Conservation (phyloP, 768 basidiomycete species). For the Russula virescens region DNA sequence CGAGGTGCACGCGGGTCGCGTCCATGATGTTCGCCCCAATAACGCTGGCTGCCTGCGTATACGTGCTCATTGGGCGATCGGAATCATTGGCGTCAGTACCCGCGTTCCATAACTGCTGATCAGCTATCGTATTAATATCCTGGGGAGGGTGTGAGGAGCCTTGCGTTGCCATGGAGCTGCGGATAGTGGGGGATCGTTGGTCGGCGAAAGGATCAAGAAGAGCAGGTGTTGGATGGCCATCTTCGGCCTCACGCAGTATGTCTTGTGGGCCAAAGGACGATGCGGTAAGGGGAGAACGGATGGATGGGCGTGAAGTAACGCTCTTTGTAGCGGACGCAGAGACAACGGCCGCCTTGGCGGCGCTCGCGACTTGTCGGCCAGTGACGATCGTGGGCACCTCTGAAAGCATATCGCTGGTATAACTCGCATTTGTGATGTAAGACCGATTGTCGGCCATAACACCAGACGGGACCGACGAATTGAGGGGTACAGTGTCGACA, state of each 20-base stretch:
- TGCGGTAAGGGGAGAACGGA: constrained; percentile 62
- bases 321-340: constrained; percentile 32
- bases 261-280: constrained; percentile 70
- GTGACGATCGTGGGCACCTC: constrained; percentile 82
- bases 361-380: constrained; percentile 65
- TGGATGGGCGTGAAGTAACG: constrained; percentile 41
- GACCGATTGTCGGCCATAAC: constrained; percentile 53
- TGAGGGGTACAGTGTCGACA: constrained; percentile 39
- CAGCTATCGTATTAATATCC: constrained; percentile 6
- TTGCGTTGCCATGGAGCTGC: constrained; percentile 30
- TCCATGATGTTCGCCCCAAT: constrained; percentile 50
- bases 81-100: constrained; percentile 29
- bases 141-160: constrained; percentile 30
- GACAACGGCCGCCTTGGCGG: constrained; percentile 76
- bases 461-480: constrained; percentile 42
- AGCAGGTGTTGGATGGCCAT: constrained; percentile 29
- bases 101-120: constrained; percentile 14
- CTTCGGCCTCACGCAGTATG: constrained; percentile 44
- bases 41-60: constrained; percentile 44
- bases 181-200: constrained; percentile 36
- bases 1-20: constrained; percentile 64
- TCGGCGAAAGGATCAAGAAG: constrained; percentile 60
- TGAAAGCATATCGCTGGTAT: constrained; percentile 70
- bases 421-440: constrained; percentile 69
- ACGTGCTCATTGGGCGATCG: constrained; percentile 56